Evolutionary conservation across 2,329 filamentous ascomycete species (phyloP).

Genomic region (Verticillium longisporum): DNA sequence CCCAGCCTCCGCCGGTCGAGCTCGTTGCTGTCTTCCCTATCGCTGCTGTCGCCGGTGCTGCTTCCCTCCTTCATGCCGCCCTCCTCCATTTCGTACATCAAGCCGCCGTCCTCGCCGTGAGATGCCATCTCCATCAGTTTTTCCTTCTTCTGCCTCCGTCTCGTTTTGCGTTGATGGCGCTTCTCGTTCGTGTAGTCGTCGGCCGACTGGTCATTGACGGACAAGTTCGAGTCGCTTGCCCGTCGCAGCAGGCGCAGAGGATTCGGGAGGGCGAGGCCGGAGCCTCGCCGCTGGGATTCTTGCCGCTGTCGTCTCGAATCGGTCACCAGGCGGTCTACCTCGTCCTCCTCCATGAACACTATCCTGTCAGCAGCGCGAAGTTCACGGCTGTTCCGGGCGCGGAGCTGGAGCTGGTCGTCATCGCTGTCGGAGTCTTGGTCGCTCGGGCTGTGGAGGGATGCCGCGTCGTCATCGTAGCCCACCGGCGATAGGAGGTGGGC

Average conservation of each 20-base stretch:
- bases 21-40: constrained; percentile 54
- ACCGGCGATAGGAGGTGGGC: constrained; percentile 53
- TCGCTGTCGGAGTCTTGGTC: constrained; percentile 73
- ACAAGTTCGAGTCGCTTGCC: constrained; percentile 24
- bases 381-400: constrained; percentile 62
- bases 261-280: constrained; percentile 42
- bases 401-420: constrained; percentile 61
- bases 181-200: constrained; percentile 48
- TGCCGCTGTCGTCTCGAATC: constrained; percentile 40
- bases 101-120: constrained; percentile 62
- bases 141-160: constrained; percentile 47
- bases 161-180: constrained; percentile 38
- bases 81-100: constrained; percentile 91
- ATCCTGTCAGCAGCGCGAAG: constrained; percentile 62
- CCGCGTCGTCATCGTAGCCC: constrained; percentile 62
- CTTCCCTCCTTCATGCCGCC: constrained; percentile 64
- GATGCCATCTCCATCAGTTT: constrained; percentile 44
- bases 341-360: constrained; percentile 71
- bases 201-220: constrained; percentile 33
- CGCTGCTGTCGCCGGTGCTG: constrained; percentile 54
- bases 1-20: constrained; percentile 47
- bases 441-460: constrained; percentile 58
- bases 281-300: constrained; percentile 43
- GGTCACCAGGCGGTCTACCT: constrained; percentile 54
- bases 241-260: constrained; percentile 38